Percentiles rank a stretch among this genome's conserved stretches.
Evolutionary conservation across 179 eudicot genomes (phyloP).

Genomic region (Actinidia polygama): DNA sequence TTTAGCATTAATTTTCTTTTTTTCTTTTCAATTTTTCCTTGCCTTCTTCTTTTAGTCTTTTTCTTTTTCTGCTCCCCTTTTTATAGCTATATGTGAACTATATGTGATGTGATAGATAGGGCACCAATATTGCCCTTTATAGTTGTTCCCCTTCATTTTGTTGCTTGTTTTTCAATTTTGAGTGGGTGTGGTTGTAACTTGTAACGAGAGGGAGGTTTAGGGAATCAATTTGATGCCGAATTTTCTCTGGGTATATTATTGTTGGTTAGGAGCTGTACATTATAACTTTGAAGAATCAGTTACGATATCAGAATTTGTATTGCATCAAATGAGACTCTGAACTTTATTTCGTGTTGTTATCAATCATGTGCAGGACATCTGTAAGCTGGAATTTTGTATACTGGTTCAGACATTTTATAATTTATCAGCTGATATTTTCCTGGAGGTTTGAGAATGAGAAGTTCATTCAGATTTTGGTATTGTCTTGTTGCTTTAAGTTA

Average conservation of each 20-base stretch:
- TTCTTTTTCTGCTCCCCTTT: neutral
- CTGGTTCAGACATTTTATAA: no score
- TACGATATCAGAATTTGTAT: no score
- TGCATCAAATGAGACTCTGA: neutral
- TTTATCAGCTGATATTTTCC: no score
- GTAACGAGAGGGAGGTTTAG: neutral
- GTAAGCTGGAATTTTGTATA: neutral
- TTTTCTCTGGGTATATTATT: neutral
- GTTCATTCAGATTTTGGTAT: neutral
- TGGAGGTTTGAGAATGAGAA: neutral
- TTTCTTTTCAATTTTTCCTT: neutral
- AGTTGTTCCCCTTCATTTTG: neutral
- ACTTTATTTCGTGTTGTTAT: neutral
- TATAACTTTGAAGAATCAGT: neutral
- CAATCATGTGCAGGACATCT: neutral
- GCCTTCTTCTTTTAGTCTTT: neutral
- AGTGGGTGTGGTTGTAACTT: neutral
- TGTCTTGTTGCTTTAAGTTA: neutral
- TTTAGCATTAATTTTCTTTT: slow-evolving; percentile 8
- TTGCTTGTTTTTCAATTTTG: neutral
- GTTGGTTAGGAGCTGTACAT: neutral
- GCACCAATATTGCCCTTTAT: slow-evolving; percentile 23
- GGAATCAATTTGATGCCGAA: neutral
- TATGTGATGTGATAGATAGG: slow-evolving; percentile 20
- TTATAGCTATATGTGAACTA: slow-evolving; percentile 15